A percentile compares a stretch with the other conserved stretches of the same genome.
phyloP scores from a whole-genome alignment of 2,329 filamentous ascomycete genomes.

The Monilinia polystroma region DNA sequence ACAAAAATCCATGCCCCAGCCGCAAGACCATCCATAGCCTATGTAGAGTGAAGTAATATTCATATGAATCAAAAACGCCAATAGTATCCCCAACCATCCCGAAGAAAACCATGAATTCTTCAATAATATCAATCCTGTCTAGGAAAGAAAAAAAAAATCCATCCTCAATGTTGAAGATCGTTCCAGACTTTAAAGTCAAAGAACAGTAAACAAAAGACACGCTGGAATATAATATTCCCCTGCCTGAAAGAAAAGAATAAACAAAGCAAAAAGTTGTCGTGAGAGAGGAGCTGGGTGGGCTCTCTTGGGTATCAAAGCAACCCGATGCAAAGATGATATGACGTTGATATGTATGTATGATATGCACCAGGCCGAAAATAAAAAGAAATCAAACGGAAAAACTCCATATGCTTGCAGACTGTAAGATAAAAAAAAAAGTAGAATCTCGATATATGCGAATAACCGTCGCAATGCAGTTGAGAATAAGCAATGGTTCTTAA shows the following conservation, averaged over 20 bases:
- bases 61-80: conserved; percentile 21
- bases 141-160: background rate
- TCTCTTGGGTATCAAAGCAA: conserved; percentile 38
- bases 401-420: conserved; percentile 24
- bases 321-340: conserved; percentile 35
- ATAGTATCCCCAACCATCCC: background rate
- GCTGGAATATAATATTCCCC: conserved; percentile 8
- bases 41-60: conserved; percentile 12
- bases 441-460: conserved; percentile 25
- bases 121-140: conserved; percentile 12
- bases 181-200: conserved; percentile 23
- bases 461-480: conserved; percentile 33
- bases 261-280: conserved; percentile 18
- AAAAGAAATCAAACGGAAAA: conserved; percentile 14
- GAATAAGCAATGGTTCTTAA: background rate
- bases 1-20: conserved; percentile 7
- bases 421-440: conserved; percentile 32
- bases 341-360: conserved; percentile 19
- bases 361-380: conserved; percentile 28
- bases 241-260: conserved; percentile 19
- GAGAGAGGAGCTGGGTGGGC: conserved; percentile 39
- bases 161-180: conserved; percentile 9
- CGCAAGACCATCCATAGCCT: conserved; percentile 12
- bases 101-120: conserved; percentile 1
- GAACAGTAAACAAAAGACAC: conserved; percentile 8